Evolutionary conservation across 805 yeast species (phyloP).

Genomic region (Ogataea nonfermentans): DNA sequence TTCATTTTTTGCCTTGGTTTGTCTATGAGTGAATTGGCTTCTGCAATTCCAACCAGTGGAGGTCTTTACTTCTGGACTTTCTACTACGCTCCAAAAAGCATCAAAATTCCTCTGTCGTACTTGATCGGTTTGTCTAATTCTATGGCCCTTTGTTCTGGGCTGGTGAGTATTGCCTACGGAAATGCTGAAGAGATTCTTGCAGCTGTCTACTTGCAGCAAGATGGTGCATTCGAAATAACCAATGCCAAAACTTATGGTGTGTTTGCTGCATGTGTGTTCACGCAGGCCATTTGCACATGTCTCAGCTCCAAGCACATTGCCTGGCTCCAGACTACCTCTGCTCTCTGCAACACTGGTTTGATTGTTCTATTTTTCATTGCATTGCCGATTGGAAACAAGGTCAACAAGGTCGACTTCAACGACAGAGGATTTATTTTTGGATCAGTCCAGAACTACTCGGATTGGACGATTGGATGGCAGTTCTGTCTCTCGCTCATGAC

Average conservation of each 20-base stretch:
- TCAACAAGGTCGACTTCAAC: constrained; percentile 42
- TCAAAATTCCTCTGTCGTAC: constrained; percentile 54
- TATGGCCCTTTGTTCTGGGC: constrained; percentile 62
- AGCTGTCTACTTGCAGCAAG: constrained; percentile 49
- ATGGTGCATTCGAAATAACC: constrained; percentile 56
- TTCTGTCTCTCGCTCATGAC: constrained; percentile 51
- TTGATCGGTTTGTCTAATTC: constrained; percentile 68
- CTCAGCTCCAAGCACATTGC: constrained; percentile 57
- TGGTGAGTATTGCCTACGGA: constrained; percentile 69
- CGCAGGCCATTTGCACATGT: constrained; percentile 53
- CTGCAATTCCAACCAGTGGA: constrained; percentile 73
- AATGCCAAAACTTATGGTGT: constrained; percentile 59
- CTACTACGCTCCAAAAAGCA: constrained; percentile 57
- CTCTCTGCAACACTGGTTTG: constrained; percentile 50
- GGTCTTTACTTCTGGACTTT: constrained; percentile 71
- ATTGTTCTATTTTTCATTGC: constrained; percentile 59
- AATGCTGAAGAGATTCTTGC: constrained; percentile 59
- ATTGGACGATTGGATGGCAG: constrained; percentile 62
- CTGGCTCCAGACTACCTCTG: constrained; percentile 57
- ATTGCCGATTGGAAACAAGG: constrained; percentile 56
- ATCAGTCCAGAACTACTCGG: constrained; percentile 45
- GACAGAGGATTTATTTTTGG: constrained; percentile 56
- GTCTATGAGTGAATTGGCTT: constrained; percentile 63
- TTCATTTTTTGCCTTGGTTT: constrained; percentile 59
- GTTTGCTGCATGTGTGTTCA: constrained; percentile 56